Conservation (phyloP, 176 grass and related monocot genomes). For the Rhynchospora breviuscula region DNA sequence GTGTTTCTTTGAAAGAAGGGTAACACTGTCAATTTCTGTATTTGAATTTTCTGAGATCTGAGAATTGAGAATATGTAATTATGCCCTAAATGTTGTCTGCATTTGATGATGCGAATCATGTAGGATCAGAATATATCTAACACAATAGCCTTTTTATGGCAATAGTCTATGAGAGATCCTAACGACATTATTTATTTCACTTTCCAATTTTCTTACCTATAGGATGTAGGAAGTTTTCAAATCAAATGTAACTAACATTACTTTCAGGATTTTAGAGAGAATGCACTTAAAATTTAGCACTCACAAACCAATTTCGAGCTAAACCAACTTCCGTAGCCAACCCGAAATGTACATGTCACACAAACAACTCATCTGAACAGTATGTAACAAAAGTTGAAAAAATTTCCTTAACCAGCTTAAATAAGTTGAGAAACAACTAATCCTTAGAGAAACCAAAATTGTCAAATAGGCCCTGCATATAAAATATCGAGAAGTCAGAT, state of each 20-base stretch:
- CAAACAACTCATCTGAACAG: not conserved
- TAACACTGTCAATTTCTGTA: not conserved
- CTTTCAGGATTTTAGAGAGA: not conserved
- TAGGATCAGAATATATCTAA: too few relatives aligned
- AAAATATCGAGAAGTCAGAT: not conserved
- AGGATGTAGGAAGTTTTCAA: not conserved
- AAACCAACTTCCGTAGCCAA: not conserved
- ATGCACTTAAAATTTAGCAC: not conserved
- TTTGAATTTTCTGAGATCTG: not conserved
- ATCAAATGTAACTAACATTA: not conserved
- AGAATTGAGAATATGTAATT: not conserved
- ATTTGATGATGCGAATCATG: not conserved
- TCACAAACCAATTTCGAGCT: not conserved
- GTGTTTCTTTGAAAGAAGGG: not conserved
- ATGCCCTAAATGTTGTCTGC: not conserved
- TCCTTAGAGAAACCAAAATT: conserved; percentile 47
- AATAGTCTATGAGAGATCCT: not conserved
- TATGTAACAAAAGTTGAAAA: not conserved
- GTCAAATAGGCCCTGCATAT: conserved; percentile 53
- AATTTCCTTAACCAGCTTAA: not conserved
- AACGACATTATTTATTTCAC: not conserved
- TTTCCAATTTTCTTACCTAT: not conserved
- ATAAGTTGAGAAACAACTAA: conserved; percentile 4
- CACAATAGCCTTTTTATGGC: too few relatives aligned
- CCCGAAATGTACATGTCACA: not conserved